These are phyloP conservation scores for Paramecium caudatum DNA, from an alignment of 73 alveolate genomes.

Conservation along the genomic window DNA sequence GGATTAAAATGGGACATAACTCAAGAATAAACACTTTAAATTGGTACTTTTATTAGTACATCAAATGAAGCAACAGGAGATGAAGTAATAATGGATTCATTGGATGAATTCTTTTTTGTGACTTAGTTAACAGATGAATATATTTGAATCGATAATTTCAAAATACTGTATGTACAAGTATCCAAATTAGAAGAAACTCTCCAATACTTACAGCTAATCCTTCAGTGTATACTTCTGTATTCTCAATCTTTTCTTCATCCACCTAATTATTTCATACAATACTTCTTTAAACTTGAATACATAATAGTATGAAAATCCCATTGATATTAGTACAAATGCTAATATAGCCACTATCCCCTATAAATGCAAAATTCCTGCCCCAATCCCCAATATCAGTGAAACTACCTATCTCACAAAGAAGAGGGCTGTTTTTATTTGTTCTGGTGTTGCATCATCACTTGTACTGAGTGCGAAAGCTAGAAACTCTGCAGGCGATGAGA, in stretches of 20 bases:
- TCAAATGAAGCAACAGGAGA: not conserved
- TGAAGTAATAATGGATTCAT: not conserved
- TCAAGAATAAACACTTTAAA: not conserved
- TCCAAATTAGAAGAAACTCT: conserved; percentile 56
- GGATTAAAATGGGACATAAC: conserved; percentile 22
- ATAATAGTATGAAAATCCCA: conserved; percentile 65
- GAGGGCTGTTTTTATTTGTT: conserved; percentile 10
- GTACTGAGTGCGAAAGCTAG: not conserved
- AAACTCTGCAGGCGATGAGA: conserved; percentile 8
- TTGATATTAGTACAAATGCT: conserved; percentile 35
- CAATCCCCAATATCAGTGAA: conserved; percentile 26
- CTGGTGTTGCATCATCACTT: not conserved
- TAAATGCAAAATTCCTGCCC: conserved; percentile 27
- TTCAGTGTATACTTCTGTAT: conserved; percentile 58
- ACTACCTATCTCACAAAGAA: conserved; percentile 49
- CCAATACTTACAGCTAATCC: conserved; percentile 54
- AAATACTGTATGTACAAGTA: conserved; percentile 25
- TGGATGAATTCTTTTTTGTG: conserved; percentile 27
- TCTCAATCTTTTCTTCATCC: conserved; percentile 64
- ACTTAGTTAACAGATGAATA: conserved; percentile 23
- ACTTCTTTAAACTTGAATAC: conserved; percentile 35
- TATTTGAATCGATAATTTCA: conserved; percentile 13
- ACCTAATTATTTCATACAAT: not conserved
- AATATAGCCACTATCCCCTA: conserved; percentile 28
- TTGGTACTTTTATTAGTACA: no score